Evolutionary conservation across 352 stramenopile species (phyloP), one percentile per base, ranked within the genome.

Genomic region (Phytophthora colocasiae): DNA sequence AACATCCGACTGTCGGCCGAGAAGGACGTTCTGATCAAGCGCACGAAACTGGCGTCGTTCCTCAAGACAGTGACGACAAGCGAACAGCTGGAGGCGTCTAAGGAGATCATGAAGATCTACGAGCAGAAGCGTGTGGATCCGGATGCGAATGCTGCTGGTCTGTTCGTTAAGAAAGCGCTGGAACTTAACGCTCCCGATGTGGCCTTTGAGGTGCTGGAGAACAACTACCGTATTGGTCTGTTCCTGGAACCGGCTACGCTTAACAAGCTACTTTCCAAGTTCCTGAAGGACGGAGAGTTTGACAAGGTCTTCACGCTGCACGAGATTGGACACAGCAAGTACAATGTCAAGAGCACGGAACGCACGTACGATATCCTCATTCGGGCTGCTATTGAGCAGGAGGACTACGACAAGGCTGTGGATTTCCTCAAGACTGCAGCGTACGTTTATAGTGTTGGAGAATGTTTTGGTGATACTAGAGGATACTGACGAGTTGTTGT

Each of bases 31-130:
- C 67, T 83, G 34, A 91, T 94, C 72, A 94, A 94, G 64, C 86
- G 87, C 64, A 91, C 85, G 39, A 94, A 94, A 72, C 69, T 94
- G 62, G 80, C 83, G 61, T 92, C 82, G 49, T 94, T 90, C 79
- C 79, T 94, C 52, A 91, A 92, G 73, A 87, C 82, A 19, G 84
- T 94, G 51, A 92, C 81, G 31, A 94, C 82, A 5, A 91, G 77
- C 53, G 85, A 94, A 69, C 72, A 94, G 72, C 72, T 94, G 46
- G 81, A 90, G 70, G 82, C 80, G 1, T 87, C 77, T 26, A 92
- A 92, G 73, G 83, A 92, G 71, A 92, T 94, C 64, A 92, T 94
- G 85, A 89, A 91, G 69, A 92, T 94, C 59, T 94, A 94, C 66
- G 85, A 94, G 76, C 71, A 89, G 67, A 94, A 94, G 74, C 83